phyloP scores from a whole-genome alignment of 768 basidiomycete species.

The Calocybe indica region DNA sequence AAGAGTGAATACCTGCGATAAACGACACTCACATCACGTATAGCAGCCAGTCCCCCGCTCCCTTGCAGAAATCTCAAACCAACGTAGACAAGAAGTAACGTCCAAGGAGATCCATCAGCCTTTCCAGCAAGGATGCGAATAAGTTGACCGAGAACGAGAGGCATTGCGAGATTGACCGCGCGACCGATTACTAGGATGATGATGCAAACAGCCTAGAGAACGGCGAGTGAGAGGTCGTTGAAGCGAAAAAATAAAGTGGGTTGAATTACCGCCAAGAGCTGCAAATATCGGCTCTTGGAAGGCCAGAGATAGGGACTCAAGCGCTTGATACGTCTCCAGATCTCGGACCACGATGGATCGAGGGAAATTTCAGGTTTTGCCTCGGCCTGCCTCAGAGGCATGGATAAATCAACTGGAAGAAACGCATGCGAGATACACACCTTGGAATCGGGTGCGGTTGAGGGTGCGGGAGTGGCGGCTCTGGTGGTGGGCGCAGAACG shows the following conservation, averaged over 20 bases:
- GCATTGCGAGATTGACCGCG: constrained; percentile 67
- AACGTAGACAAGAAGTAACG: constrained; percentile 63
- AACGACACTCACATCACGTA: constrained; percentile 43
- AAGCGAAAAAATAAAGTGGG: constrained; percentile 3
- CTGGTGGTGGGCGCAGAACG: constrained; percentile 51
- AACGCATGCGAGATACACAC: constrained; percentile 13
- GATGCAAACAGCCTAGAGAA: constrained; percentile 54
- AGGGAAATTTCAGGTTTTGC: constrained; percentile 46
- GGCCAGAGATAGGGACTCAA: constrained; percentile 87
- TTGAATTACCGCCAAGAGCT: constrained; percentile 56
- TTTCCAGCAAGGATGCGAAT: constrained; percentile 49
- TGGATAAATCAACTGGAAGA: constrained; percentile 1
- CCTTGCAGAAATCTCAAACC: constrained; percentile 70
- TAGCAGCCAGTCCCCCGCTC: constrained; percentile 65
- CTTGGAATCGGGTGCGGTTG: constrained; percentile 32
- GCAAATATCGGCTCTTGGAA: constrained; percentile 54
- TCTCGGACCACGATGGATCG: constrained; percentile 69
- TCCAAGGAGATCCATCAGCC: constrained; percentile 52
- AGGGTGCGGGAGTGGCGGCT: constrained; percentile 41
- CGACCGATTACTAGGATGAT: constrained; percentile 69
- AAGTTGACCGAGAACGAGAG: constrained; percentile 64
- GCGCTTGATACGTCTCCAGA: constrained; percentile 56
- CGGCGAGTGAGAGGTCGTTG: background rate
- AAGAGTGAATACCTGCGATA: background rate
- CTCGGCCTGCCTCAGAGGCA: constrained; percentile 22